These are phyloP conservation scores for Psilocybe cubensis DNA, from an alignment of 768 basidiomycete species.

Conservation along the genomic window DNA sequence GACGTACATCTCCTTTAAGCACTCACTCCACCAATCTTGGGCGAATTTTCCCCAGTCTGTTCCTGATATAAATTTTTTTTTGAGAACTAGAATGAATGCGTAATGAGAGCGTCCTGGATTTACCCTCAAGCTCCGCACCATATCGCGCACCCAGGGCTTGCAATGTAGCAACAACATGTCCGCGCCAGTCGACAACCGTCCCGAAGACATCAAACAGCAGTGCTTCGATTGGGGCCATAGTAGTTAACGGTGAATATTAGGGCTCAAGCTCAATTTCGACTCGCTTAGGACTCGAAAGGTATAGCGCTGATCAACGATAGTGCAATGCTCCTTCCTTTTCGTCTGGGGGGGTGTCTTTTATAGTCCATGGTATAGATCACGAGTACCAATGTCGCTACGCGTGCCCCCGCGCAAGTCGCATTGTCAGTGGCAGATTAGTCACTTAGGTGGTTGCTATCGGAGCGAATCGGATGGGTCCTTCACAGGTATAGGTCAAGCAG, in stretches of 20 bases:
- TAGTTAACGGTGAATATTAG: conserved; percentile 59
- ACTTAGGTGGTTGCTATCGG: too few species aligned
- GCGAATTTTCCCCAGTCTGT: conserved; percentile 54
- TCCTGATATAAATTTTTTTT: background rate
- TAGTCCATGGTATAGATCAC: too few species aligned
- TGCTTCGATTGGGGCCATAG: conserved; percentile 40
- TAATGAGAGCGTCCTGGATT: conserved; percentile 32
- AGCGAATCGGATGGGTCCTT: too few species aligned
- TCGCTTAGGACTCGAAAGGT: too few species aligned
- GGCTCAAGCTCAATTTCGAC: conserved; percentile 49
- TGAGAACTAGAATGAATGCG: background rate
- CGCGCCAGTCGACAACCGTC: conserved; percentile 53
- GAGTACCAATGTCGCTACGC: too few species aligned
- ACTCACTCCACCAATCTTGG: conserved; percentile 58
- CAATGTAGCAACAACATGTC: conserved; percentile 35
- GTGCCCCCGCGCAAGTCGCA: too few species aligned
- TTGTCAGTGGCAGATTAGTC: too few species aligned
- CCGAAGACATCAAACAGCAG: conserved; percentile 56
- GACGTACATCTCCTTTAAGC: conserved; percentile 46
- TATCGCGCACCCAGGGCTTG: conserved; percentile 30
- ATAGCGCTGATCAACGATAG: too few species aligned
- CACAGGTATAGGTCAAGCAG: too few species aligned
- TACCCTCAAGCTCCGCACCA: conserved; percentile 44
- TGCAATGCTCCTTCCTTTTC: too few species aligned
- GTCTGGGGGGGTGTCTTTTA: too few species aligned